Evolutionary conservation across 345 rosid genomes (phyloP).

Genomic region (Eucalyptus melliodora): DNA sequence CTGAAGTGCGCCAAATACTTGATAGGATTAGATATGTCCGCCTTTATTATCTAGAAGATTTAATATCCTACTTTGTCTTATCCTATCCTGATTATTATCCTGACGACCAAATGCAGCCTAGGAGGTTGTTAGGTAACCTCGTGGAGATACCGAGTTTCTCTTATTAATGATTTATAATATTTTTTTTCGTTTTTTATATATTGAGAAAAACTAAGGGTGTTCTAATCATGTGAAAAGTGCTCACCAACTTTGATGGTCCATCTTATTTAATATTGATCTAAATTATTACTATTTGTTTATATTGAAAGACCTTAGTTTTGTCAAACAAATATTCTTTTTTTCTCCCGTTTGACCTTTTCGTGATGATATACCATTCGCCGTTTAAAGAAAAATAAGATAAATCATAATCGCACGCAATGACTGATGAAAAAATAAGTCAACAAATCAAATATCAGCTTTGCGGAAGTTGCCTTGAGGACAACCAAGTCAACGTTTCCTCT

Average conservation of each 20-base stretch:
- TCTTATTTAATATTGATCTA: not conserved
- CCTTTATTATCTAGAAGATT: no score
- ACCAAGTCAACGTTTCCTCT: not conserved
- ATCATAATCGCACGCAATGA: not conserved
- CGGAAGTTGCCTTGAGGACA: not conserved
- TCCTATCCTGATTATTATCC: no score
- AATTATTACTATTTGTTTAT: not conserved
- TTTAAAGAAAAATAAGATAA: not conserved
- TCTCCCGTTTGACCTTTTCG: not conserved
- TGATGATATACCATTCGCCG: not conserved
- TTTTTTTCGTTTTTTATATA: not conserved
- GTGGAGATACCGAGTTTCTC: not conserved
- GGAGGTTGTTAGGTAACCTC: not conserved
- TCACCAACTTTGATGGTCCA: not conserved
- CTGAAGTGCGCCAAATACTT: no score
- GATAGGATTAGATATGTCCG: no score
- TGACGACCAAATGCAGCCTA: no score
- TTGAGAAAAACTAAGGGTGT: not conserved
- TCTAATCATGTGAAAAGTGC: not conserved
- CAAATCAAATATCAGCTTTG: not conserved
- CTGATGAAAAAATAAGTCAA: not conserved
- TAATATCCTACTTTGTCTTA: no score
- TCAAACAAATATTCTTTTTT: not conserved
- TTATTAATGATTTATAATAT: not conserved
- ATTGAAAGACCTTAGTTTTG: not conserved